These are phyloP conservation scores for Astragalus glycyphyllos DNA, from an alignment of 306 rosid species.

Conservation along the genomic window DNA sequence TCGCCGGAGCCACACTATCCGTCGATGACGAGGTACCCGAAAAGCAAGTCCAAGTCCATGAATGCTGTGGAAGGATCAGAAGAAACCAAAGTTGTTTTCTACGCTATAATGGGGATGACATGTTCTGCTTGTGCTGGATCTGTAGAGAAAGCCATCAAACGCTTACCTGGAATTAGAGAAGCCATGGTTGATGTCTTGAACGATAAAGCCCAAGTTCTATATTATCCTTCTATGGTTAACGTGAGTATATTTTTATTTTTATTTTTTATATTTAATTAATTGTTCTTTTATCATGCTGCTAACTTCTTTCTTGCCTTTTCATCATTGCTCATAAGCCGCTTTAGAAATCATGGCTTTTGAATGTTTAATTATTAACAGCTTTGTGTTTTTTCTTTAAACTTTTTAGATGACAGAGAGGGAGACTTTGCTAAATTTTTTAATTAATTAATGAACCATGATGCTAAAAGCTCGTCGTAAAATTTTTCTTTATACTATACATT, in stretches of 20 bases:
- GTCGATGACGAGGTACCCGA: slow-evolving; percentile 45
- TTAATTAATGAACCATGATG: no score
- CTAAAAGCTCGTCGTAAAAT: no score
- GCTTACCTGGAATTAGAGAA: slow-evolving; percentile 71
- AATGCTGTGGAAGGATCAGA: slow-evolving; percentile 34
- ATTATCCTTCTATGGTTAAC: slow-evolving; percentile 49
- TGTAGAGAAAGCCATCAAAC: slow-evolving; percentile 73
- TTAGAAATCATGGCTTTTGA: no score
- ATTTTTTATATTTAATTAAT: no score
- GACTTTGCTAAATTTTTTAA: no score
- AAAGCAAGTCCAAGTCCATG: slow-evolving; percentile 3
- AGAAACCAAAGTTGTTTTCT: slow-evolving; percentile 53
- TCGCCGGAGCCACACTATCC: slow-evolving; percentile 72
- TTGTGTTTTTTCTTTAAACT: no score
- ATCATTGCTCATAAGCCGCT: no score
- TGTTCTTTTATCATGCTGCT: no score
- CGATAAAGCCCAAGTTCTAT: slow-evolving; percentile 63
- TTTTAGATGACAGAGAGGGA: no score
- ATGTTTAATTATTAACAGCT: no score
- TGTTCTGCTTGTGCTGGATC: slow-evolving; percentile 85
- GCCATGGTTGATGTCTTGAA: slow-evolving; percentile 77
- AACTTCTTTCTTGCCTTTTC: no score
- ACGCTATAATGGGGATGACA: slow-evolving; percentile 65
- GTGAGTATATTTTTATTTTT: slow-evolving; percentile 47
- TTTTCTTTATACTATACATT: no score